Evolutionary conservation across 2,329 filamentous ascomycete species (phyloP).

Genomic region (Cercospora sesami): DNA sequence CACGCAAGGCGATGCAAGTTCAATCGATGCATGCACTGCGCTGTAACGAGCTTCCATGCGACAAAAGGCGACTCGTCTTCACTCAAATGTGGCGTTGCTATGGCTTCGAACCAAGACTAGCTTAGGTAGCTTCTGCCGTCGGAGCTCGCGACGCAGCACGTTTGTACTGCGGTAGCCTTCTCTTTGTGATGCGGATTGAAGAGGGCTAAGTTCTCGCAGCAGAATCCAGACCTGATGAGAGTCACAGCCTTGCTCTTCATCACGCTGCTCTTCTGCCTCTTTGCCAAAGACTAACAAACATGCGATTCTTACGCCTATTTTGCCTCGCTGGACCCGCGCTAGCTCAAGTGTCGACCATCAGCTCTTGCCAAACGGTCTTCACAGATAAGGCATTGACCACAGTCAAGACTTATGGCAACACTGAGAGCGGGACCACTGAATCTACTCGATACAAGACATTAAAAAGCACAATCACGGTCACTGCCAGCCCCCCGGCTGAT

Average conservation of each 20-base stretch:
- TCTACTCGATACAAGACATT: not conserved
- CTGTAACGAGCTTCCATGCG: not conserved
- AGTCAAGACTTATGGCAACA: not conserved
- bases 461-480: not conserved
- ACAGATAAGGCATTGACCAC: not conserved
- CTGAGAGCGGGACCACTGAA: not conserved
- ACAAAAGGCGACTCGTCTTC: not conserved
- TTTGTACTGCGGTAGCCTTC: not conserved
- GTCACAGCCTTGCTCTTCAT: not conserved
- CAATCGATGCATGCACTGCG: not conserved
- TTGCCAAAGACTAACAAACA: not conserved
- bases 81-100: not conserved
- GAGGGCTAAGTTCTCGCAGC: not conserved
- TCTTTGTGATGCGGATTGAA: not conserved
- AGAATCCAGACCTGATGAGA: not conserved
- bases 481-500: not conserved
- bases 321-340: not conserved
- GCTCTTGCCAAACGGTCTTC: not conserved
- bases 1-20: not conserved
- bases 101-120: not conserved
- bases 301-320: not conserved
- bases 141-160: not conserved
- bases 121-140: not conserved
- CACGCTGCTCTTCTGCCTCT: not conserved
- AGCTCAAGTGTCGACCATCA: not conserved